Percentiles rank a stretch among this genome's conserved stretches.
phyloP scores from a whole-genome alignment of 2,329 filamentous ascomycete genomes.

The Hypomyces perniciosus region DNA sequence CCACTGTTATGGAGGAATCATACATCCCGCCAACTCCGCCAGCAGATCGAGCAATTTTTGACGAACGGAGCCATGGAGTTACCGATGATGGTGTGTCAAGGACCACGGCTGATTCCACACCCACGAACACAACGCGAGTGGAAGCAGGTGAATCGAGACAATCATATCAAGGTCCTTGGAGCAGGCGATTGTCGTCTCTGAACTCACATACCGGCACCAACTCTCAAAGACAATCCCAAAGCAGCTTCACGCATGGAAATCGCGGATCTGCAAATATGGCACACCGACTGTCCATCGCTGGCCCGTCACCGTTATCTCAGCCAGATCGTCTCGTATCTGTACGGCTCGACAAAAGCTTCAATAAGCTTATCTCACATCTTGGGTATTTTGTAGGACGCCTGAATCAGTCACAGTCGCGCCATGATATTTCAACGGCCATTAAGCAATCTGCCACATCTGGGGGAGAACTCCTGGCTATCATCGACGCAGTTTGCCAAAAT shows the following conservation, averaged over 20 bases:
- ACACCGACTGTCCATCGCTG: slow-evolving; percentile 71
- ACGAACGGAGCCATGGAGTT: slow-evolving; percentile 28
- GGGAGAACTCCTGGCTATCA: slow-evolving; percentile 68
- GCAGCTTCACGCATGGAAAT: slow-evolving; percentile 29
- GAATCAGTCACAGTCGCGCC: slow-evolving; percentile 86
- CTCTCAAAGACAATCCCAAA: slow-evolving; percentile 33
- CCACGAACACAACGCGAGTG: slow-evolving; percentile 23
- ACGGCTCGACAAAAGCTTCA: slow-evolving; percentile 71
- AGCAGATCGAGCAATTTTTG: slow-evolving; percentile 49
- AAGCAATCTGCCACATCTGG: slow-evolving; percentile 79
- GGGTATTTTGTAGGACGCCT: slow-evolving; percentile 88
- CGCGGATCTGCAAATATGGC: slow-evolving; percentile 52
- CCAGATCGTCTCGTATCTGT: slow-evolving; percentile 76
- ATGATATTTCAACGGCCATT: slow-evolving; percentile 75
- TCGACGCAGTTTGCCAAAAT: slow-evolving; percentile 76
- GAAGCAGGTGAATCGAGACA: slow-evolving; percentile 13
- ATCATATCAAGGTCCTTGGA: slow-evolving; percentile 32
- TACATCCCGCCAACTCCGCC: slow-evolving; percentile 58
- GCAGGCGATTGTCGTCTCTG: slow-evolving; percentile 43
- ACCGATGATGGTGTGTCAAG: slow-evolving; percentile 37
- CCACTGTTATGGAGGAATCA: slow-evolving; percentile 53
- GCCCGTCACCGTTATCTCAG: slow-evolving; percentile 55
- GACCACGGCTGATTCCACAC: slow-evolving; percentile 25
- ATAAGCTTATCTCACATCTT: slow-evolving; percentile 82
- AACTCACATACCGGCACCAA: slow-evolving; percentile 27